phyloP scores from a whole-genome alignment of 192 early-diverging fungal species.

The Phycomyces nitens region DNA sequence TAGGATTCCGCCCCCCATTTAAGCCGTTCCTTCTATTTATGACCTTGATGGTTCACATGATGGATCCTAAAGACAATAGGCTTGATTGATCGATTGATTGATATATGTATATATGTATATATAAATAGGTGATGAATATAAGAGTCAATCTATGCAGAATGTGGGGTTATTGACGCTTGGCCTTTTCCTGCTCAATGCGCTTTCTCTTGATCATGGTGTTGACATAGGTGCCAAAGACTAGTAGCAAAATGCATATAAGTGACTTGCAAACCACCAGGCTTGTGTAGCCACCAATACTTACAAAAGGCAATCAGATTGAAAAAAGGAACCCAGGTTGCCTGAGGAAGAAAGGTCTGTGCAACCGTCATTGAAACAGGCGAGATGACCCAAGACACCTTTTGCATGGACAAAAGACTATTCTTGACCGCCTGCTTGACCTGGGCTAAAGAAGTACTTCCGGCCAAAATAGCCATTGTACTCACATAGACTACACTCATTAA shows the following conservation, averaged over 20 bases:
- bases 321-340: slow-evolving; percentile 84
- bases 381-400: slow-evolving; percentile 81
- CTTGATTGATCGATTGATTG: too few relatives aligned
- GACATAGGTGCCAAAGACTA: slow-evolving; percentile 67
- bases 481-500: slow-evolving; percentile 59
- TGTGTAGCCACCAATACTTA: too few relatives aligned
- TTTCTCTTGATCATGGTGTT: slow-evolving; percentile 71
- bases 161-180: slow-evolving; percentile 7
- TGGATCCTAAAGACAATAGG: too few relatives aligned
- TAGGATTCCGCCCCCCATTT: neutral
- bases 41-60: too few relatives aligned
- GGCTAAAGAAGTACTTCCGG: slow-evolving; percentile 56
- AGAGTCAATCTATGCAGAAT: too few relatives aligned
- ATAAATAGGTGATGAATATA: neutral
- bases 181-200: slow-evolving; percentile 23
- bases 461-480: slow-evolving; percentile 78
- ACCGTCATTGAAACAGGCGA: slow-evolving; percentile 76
- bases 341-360: slow-evolving; percentile 77
- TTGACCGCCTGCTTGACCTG: slow-evolving; percentile 55
- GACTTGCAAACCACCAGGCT: too few relatives aligned
- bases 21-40: too few relatives aligned
- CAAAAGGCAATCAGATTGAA: slow-evolving; percentile 82
- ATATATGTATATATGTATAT: neutral
- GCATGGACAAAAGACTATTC: slow-evolving; percentile 62
- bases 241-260: neutral